These are phyloP conservation scores for Pichia californica DNA, from an alignment of 805 yeast genomes.

Conservation along the genomic window DNA sequence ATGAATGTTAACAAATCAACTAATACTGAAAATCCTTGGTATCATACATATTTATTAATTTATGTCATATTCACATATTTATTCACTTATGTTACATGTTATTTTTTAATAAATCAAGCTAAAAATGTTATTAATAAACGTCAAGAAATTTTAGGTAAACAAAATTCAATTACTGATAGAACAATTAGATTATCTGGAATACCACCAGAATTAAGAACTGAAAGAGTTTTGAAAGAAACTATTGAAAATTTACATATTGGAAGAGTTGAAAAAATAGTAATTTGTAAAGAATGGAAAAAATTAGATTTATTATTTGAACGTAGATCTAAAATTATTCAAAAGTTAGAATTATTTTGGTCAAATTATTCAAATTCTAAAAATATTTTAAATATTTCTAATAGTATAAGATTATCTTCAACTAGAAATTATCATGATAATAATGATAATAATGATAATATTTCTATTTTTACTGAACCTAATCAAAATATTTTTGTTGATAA, in stretches of 20 bases:
- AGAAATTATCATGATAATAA: background rate
- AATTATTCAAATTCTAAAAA: constrained; percentile 32
- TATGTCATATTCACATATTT: constrained; percentile 82
- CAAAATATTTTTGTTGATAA: background rate
- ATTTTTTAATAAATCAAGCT: constrained; percentile 62
- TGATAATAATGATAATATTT: background rate
- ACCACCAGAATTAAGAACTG: constrained; percentile 73
- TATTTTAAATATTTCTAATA: background rate
- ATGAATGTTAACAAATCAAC: no score
- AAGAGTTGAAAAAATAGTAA: constrained; percentile 64
- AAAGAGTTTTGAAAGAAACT: constrained; percentile 61
- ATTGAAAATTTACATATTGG: constrained; percentile 78
- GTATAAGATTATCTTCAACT: background rate
- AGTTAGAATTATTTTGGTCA: constrained; percentile 69
- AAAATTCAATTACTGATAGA: constrained; percentile 84
- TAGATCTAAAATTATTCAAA: constrained; percentile 46
- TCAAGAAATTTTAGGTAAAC: constrained; percentile 77
- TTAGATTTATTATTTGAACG: constrained; percentile 60
- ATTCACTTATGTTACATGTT: constrained; percentile 64
- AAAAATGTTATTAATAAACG: constrained; percentile 67
- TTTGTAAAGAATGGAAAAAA: constrained; percentile 82
- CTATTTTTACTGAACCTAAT: background rate
- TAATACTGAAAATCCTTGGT: constrained; percentile 5
- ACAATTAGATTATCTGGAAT: constrained; percentile 85
- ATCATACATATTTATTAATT: constrained; percentile 63